These are phyloP conservation scores for Talaromyces atroroseus DNA, from an alignment of 2,329 filamentous ascomycete species.

Conservation along the genomic window DNA sequence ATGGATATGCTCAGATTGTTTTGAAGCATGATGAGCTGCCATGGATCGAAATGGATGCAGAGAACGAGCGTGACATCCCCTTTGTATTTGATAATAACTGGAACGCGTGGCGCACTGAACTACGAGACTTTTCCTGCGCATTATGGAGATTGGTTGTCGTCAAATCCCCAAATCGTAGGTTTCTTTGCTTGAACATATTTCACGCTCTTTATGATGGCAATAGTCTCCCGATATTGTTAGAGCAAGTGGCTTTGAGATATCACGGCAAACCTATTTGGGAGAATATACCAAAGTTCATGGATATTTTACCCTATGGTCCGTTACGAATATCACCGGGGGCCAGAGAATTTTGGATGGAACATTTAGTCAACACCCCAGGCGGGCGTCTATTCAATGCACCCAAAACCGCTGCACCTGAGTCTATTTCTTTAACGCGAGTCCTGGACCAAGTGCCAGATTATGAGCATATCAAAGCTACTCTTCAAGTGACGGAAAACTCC, in stretches of 20 bases:
- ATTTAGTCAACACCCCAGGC: slow-evolving; percentile 41
- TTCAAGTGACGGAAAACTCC: slow-evolving; percentile 73
- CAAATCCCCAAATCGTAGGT: slow-evolving; percentile 20
- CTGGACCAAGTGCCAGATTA: slow-evolving; percentile 41
- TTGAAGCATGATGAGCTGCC: slow-evolving; percentile 40
- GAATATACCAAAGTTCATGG: slow-evolving; percentile 55
- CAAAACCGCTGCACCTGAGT: slow-evolving; percentile 16
- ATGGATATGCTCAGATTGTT: slow-evolving; percentile 72
- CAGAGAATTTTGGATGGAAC: slow-evolving; percentile 61
- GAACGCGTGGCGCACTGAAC: slow-evolving; percentile 50
- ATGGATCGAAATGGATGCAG: slow-evolving; percentile 41
- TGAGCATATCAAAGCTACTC: slow-evolving; percentile 48
- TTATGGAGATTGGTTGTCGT: slow-evolving; percentile 32
- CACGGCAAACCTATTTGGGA: slow-evolving; percentile 19
- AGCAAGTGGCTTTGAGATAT: slow-evolving; percentile 53
- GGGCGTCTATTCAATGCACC: slow-evolving; percentile 25
- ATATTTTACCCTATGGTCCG: slow-evolving; percentile 65
- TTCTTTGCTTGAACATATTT: slow-evolving; percentile 66
- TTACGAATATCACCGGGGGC: slow-evolving; percentile 48
- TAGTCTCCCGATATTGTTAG: slow-evolving; percentile 65
- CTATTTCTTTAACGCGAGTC: slow-evolving; percentile 17
- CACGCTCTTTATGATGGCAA: slow-evolving; percentile 84
- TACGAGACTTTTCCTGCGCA: slow-evolving; percentile 37
- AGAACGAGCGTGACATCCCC: slow-evolving; percentile 27
- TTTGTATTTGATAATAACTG: slow-evolving; percentile 33